These are phyloP conservation scores for Cryptosporidium parvum DNA, from an alignment of 169 alveolate species.

Conservation along the genomic window DNA sequence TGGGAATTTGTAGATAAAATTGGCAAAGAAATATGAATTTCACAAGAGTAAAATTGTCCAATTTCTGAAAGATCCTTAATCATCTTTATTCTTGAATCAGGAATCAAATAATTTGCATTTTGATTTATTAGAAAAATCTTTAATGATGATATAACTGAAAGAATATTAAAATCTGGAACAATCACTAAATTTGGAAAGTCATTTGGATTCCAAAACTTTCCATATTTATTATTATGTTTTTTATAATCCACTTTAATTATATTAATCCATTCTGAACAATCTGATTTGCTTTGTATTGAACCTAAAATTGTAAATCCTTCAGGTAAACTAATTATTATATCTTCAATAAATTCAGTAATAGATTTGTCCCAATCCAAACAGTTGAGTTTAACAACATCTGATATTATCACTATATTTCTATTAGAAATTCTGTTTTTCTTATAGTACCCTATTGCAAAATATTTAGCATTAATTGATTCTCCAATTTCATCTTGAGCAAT, in stretches of 20 bases:
- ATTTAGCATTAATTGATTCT: conserved; percentile 37
- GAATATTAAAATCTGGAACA: conserved; percentile 11
- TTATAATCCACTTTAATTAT: not conserved
- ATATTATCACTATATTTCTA: conserved; percentile 19
- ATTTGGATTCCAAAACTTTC: conserved; percentile 11
- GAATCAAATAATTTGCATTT: conserved; percentile 27
- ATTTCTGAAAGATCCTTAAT: conserved; percentile 25
- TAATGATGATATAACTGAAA: conserved; percentile 16
- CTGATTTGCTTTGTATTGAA: conserved; percentile 11
- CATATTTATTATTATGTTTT: conserved; percentile 13
- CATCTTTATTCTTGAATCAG: conserved; percentile 26
- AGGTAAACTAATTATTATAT: conserved; percentile 39
- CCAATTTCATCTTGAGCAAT: conserved; percentile 42
- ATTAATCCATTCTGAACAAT: conserved; percentile 36
- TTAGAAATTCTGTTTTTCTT: not conserved
- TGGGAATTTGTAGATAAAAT: not conserved
- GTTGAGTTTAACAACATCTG: conserved; percentile 47
- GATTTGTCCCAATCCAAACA: conserved; percentile 35
- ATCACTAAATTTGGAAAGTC: conserved; percentile 20
- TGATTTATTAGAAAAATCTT: conserved; percentile 13
- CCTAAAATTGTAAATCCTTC: conserved; percentile 54
- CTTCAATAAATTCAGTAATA: conserved; percentile 42
- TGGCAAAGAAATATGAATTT: conserved; percentile 40
- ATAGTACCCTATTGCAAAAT: conserved; percentile 46
- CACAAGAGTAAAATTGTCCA: conserved; percentile 33